Conservation (phyloP, 106 monocot genomes). For the Narthecium ossifragum region DNA sequence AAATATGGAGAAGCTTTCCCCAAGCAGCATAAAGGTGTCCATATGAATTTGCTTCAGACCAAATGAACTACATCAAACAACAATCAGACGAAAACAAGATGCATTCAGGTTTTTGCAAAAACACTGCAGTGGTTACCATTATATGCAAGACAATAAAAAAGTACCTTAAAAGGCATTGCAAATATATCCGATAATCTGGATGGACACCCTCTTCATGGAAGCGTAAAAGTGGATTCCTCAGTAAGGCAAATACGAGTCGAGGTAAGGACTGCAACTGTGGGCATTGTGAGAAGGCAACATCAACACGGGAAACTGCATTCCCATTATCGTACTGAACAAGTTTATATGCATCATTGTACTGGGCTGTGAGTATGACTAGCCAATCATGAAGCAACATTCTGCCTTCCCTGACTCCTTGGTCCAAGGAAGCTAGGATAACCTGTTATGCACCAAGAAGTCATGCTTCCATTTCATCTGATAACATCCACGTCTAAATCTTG, state of each 20-base stretch:
- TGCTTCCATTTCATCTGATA: too few species aligned
- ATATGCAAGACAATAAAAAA: neutral
- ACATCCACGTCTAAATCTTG: too few species aligned
- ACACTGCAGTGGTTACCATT: neutral
- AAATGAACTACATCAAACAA: too few species aligned
- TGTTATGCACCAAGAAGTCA: too few species aligned
- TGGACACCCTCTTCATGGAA: constrained; percentile 97
- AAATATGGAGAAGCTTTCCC: too few species aligned
- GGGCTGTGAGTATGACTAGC: constrained; percentile 90
- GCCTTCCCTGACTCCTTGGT: constrained; percentile 97
- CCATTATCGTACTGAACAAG: constrained; percentile 32
- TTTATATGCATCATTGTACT: constrained; percentile 71
- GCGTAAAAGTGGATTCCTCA: constrained; percentile 85
- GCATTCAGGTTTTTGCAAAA: too few species aligned
- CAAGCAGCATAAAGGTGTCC: too few species aligned
- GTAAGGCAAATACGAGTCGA: constrained; percentile 84
- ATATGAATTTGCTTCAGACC: too few species aligned
- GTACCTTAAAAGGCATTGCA: constrained; percentile 97
- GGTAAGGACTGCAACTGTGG: constrained; percentile 83
- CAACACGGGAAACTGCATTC: constrained; percentile 32
- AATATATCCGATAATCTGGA: constrained; percentile 88
- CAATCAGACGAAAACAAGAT: too few species aligned
- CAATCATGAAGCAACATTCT: constrained; percentile 85
- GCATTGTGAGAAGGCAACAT: constrained; percentile 78
- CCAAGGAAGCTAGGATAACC: constrained; percentile 88